Conservation (phyloP, 176 grass and related monocot species). For the Oryza glumipatula region DNA sequence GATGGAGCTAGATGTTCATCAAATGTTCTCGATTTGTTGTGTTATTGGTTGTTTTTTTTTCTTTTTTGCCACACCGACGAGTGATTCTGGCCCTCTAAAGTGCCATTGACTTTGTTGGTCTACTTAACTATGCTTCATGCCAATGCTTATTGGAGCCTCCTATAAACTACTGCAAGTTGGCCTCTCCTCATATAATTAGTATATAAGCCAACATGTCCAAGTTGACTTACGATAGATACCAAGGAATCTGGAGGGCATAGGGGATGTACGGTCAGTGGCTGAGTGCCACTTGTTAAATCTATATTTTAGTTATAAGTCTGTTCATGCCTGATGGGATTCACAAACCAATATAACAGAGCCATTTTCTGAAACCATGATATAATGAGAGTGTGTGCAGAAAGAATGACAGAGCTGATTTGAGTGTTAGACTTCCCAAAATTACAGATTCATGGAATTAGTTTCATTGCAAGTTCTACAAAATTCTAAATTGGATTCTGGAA, state of each 20-base stretch:
- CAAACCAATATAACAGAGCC: too few relatives aligned
- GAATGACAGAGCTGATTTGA: not conserved
- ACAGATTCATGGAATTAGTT: not conserved
- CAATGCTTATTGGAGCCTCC: not conserved
- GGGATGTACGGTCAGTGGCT: too few relatives aligned
- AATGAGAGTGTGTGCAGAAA: not conserved
- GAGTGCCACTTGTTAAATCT: not conserved
- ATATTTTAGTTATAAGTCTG: not conserved
- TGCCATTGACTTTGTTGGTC: not conserved
- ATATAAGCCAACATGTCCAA: too few relatives aligned
- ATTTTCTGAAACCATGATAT: too few relatives aligned
- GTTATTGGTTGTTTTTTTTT: not conserved
- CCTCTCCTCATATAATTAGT: not conserved
- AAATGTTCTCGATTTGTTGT: not conserved
- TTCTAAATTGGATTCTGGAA: not conserved
- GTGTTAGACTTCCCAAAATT: not conserved
- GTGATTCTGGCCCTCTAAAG: not conserved
- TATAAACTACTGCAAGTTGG: conserved; percentile 1
- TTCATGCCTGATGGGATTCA: not conserved
- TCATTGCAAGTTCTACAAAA: not conserved
- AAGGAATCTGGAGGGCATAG: not conserved
- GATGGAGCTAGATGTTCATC: not conserved
- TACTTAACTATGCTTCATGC: not conserved
- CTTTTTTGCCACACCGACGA: not conserved
- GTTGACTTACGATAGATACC: conserved; percentile 6